A percentile compares a stretch with the other conserved stretches of the same genome.
Evolutionary conservation across 345 rosid species (phyloP).

Genomic region (Cardamine resedifolia): DNA sequence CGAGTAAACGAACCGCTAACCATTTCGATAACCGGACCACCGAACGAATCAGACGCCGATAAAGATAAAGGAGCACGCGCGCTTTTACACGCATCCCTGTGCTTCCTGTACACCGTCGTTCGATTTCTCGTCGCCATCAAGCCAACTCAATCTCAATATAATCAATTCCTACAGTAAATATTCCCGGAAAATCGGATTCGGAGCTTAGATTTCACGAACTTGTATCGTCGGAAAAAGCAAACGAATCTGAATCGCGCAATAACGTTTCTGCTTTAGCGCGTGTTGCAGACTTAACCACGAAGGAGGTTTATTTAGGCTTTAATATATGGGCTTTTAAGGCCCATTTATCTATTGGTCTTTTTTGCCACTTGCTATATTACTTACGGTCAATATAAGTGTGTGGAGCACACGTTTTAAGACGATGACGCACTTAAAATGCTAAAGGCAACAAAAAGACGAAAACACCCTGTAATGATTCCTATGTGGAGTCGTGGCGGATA

Average conservation of each 20-base stretch:
- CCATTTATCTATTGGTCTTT: not conserved
- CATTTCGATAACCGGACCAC: slow-evolving; percentile 66
- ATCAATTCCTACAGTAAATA: not conserved
- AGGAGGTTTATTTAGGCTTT: slow-evolving; percentile 12
- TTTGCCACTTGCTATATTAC: not conserved
- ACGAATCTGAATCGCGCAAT: slow-evolving; percentile 33
- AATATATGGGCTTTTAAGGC: not conserved
- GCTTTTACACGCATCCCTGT: slow-evolving; percentile 66
- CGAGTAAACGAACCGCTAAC: slow-evolving; percentile 54
- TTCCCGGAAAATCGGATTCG: not conserved
- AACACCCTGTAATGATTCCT: not conserved
- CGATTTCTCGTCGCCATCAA: slow-evolving; percentile 62
- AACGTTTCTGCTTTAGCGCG: slow-evolving; percentile 13
- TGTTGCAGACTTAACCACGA: not conserved
- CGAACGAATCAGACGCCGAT: slow-evolving; percentile 43
- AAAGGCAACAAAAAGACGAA: not conserved
- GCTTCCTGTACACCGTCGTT: slow-evolving; percentile 49
- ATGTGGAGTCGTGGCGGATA: not conserved
- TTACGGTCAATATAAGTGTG: slow-evolving; percentile 6
- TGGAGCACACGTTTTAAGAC: slow-evolving; percentile 31
- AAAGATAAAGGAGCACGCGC: slow-evolving; percentile 54
- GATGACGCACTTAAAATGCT: not conserved
- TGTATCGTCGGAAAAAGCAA: slow-evolving; percentile 9
- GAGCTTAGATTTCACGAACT: slow-evolving; percentile 22
- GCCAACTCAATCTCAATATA: not conserved